Evolutionary conservation across 306 rosid genomes (phyloP).

Genomic region (Cucumis cinereus): DNA sequence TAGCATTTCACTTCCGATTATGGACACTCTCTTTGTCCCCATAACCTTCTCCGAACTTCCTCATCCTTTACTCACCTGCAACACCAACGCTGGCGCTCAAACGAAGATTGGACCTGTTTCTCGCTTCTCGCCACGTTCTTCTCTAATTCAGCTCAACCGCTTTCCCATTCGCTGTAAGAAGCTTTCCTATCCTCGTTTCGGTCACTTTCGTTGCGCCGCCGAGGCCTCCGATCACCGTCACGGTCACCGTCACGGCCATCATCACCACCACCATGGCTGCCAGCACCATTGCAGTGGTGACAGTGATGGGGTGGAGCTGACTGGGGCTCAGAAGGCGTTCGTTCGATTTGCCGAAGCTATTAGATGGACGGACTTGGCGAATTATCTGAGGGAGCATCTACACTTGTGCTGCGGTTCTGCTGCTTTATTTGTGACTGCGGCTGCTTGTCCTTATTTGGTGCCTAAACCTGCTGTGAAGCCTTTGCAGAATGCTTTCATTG

Average conservation of each 20-base stretch:
- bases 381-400: slow-evolving; percentile 66
- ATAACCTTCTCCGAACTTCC: slow-evolving; percentile 15
- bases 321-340: slow-evolving; percentile 49
- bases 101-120: slow-evolving; percentile 23
- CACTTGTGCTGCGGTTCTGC: slow-evolving; percentile 72
- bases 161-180: slow-evolving; percentile 4
- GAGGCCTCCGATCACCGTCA: slow-evolving; percentile 24
- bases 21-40: slow-evolving; percentile 8
- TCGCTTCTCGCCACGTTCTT: slow-evolving; percentile 11
- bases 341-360: slow-evolving; percentile 60
- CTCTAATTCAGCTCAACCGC: slow-evolving; percentile 19
- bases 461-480: slow-evolving; percentile 58
- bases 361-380: slow-evolving; percentile 68
- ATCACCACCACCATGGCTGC: slow-evolving; percentile 22
- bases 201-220: slow-evolving; percentile 21
- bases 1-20: not conserved
- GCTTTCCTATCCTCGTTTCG: slow-evolving; percentile 20
- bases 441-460: slow-evolving; percentile 60
- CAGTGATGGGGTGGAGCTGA: slow-evolving; percentile 28
- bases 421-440: slow-evolving; percentile 60
- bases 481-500: slow-evolving; percentile 57
- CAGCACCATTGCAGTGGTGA: slow-evolving; percentile 29
- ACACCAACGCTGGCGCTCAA: slow-evolving; percentile 12
- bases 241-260: slow-evolving; percentile 6
- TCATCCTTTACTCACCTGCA: slow-evolving; percentile 17